These are phyloP conservation scores for Termitomyces sp. DNA, from an alignment of 768 basidiomycete genomes.

Conservation along the genomic window DNA sequence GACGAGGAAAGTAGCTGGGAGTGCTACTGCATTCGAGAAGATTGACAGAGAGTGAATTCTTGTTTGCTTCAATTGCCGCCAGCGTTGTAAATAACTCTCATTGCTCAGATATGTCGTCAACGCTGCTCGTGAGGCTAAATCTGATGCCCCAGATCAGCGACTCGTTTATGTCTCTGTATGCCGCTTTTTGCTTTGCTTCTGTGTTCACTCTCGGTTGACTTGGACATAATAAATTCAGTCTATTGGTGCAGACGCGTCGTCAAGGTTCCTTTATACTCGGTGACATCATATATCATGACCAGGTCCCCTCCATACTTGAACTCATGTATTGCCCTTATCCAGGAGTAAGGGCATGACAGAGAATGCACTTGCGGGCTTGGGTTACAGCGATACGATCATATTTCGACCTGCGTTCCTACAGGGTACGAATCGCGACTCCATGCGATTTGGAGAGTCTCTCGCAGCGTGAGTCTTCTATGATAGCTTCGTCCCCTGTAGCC, in stretches of 20 bases:
- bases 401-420: conserved; percentile 59
- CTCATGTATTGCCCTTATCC: neutral
- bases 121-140: conserved; percentile 61
- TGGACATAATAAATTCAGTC: conserved; percentile 26
- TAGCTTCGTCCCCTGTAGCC: neutral
- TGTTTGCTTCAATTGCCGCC: neutral
- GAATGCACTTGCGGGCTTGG: conserved; percentile 55
- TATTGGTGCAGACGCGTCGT: conserved; percentile 40
- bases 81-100: neutral
- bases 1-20: conserved; percentile 53
- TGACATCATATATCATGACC: conserved; percentile 14
- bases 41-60: conserved; percentile 67
- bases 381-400: conserved; percentile 66
- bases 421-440: conserved; percentile 37
- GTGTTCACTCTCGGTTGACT: neutral
- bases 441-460: conserved; percentile 34
- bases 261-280: conserved; percentile 49
- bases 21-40: conserved; percentile 63
- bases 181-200: neutral
- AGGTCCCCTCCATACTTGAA: neutral
- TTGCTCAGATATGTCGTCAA: conserved; percentile 62
- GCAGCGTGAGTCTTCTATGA: conserved; percentile 4
- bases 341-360: conserved; percentile 80
- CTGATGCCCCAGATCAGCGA: conserved; percentile 46
- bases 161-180: conserved; percentile 69